These are phyloP conservation scores for Kodamaea kaohsiungensis DNA, from an alignment of 805 yeast genomes.

Conservation along the genomic window DNA sequence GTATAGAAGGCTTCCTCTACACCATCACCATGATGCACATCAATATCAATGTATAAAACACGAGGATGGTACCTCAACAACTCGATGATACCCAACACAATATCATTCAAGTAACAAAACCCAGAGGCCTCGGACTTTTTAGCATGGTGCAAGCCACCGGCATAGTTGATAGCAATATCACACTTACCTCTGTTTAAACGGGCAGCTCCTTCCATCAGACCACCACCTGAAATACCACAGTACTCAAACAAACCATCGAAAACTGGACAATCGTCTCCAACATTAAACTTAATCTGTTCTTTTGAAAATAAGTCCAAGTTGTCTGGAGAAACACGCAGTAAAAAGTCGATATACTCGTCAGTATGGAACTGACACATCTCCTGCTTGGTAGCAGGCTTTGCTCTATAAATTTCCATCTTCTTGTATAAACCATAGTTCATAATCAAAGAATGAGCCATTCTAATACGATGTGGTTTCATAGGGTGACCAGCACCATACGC, in stretches of 20 bases:
- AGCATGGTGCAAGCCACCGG: constrained; percentile 94
- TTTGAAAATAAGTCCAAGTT: constrained; percentile 83
- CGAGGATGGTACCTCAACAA: constrained; percentile 80
- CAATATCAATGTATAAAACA: constrained; percentile 85
- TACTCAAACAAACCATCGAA: constrained; percentile 78
- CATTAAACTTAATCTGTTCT: constrained; percentile 89
- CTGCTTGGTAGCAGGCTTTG: constrained; percentile 96
- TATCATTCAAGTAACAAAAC: constrained; percentile 88
- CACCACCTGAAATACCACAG: constrained; percentile 82
- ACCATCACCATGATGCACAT: constrained; percentile 94
- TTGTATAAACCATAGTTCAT: constrained; percentile 97
- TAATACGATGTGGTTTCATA: constrained; percentile 97
- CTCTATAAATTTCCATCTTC: constrained; percentile 95
- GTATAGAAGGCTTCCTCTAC: constrained; percentile 93
- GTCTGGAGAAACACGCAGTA: constrained; percentile 89
- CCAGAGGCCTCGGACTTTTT: constrained; percentile 89
- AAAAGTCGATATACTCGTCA: constrained; percentile 93
- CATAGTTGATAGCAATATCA: constrained; percentile 90
- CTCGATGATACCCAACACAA: constrained; percentile 80
- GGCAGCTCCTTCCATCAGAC: constrained; percentile 87
- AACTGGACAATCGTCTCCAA: constrained; percentile 90
- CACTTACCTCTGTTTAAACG: constrained; percentile 78
- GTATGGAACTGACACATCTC: constrained; percentile 99
- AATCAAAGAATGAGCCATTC: constrained; percentile 96
- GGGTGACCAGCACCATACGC: constrained; percentile 99